These are phyloP conservation scores for Fusarium devonianum DNA, from an alignment of 2,329 filamentous ascomycete genomes.

Conservation along the genomic window DNA sequence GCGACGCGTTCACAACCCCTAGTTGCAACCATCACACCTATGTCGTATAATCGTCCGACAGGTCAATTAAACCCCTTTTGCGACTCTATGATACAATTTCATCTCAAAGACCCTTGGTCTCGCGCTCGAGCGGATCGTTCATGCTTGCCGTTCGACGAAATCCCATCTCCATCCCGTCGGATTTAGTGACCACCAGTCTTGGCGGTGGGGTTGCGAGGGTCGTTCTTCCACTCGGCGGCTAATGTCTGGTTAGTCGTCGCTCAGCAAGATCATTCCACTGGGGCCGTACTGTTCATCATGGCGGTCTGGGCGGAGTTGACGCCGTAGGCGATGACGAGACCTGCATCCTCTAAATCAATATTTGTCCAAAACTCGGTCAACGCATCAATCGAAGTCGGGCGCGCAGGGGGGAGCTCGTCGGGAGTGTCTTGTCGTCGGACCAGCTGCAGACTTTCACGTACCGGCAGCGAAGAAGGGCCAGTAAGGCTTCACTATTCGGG, in stretches of 20 bases:
- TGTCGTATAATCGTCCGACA: slow-evolving; percentile 34
- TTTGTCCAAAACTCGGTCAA: slow-evolving; percentile 25
- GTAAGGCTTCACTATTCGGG: slow-evolving; percentile 79
- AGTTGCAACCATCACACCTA: slow-evolving; percentile 1
- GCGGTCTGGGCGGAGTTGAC: slow-evolving; percentile 83
- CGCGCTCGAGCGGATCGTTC: slow-evolving; percentile 40
- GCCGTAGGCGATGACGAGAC: slow-evolving; percentile 86
- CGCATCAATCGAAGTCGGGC: slow-evolving; percentile 32
- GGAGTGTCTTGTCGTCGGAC: slow-evolving; percentile 17
- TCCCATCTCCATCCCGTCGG: slow-evolving; percentile 30
- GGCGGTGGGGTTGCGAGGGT: slow-evolving; percentile 82
- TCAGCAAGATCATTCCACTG: slow-evolving; percentile 5
- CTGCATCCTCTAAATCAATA: slow-evolving; percentile 57
- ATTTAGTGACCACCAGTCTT: slow-evolving; percentile 58
- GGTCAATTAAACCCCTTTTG: slow-evolving; percentile 47
- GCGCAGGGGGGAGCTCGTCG: slow-evolving; percentile 13
- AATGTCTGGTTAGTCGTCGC: slow-evolving; percentile 40
- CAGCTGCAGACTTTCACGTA: slow-evolving; percentile 60
- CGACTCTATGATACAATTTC: slow-evolving; percentile 55
- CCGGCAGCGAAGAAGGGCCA: slow-evolving; percentile 93
- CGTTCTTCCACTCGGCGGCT: slow-evolving; percentile 98
- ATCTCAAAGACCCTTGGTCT: slow-evolving; percentile 37
- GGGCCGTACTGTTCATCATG: slow-evolving; percentile 74
- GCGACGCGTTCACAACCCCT: not conserved
- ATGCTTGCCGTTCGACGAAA: slow-evolving; percentile 39